phyloP scores from a whole-genome alignment of 2,329 filamentous ascomycete genomes.

The Ascochyta clinopodiicola region DNA sequence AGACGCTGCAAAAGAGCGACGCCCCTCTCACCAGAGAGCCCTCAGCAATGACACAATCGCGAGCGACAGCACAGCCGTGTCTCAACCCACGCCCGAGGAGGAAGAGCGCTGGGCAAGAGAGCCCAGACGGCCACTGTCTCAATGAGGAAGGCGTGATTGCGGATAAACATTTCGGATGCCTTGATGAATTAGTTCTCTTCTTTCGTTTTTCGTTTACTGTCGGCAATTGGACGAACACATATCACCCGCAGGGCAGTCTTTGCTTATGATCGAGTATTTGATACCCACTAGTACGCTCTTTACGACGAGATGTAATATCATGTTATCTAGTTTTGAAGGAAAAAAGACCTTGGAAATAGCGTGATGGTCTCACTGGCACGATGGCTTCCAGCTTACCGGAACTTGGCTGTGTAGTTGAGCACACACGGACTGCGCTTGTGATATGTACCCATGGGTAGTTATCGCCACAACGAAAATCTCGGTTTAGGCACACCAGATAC shows the following conservation, averaged over 20 bases:
- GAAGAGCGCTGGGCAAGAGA: constrained; percentile 34
- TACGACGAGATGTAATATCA: constrained; percentile 18
- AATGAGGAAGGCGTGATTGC: constrained; percentile 3
- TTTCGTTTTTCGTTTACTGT: not conserved
- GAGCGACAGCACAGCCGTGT: constrained; percentile 45
- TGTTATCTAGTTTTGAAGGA: not conserved
- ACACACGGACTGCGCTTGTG: not conserved
- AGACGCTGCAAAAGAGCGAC: constrained; percentile 23
- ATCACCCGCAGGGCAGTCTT: not conserved
- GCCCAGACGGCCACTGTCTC: constrained; percentile 22
- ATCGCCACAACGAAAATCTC: too few species aligned
- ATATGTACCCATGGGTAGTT: too few species aligned
- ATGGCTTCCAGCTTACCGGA: not conserved
- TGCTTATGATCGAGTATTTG: constrained; percentile 1
- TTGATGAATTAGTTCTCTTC: not conserved
- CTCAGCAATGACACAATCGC: constrained; percentile 42
- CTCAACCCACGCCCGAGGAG: constrained; percentile 45
- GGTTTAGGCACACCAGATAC: too few species aligned
- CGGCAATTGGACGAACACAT: constrained; percentile 1
- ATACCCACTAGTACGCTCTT: constrained; percentile 31
- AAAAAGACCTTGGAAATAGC: not conserved
- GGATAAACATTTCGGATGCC: not conserved
- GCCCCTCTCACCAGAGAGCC: constrained; percentile 40
- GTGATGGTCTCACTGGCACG: not conserved
- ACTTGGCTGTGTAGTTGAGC: not conserved